Evolutionary conservation across 805 yeast species (phyloP).

Genomic region (Saccharomycopsis fodiens): DNA sequence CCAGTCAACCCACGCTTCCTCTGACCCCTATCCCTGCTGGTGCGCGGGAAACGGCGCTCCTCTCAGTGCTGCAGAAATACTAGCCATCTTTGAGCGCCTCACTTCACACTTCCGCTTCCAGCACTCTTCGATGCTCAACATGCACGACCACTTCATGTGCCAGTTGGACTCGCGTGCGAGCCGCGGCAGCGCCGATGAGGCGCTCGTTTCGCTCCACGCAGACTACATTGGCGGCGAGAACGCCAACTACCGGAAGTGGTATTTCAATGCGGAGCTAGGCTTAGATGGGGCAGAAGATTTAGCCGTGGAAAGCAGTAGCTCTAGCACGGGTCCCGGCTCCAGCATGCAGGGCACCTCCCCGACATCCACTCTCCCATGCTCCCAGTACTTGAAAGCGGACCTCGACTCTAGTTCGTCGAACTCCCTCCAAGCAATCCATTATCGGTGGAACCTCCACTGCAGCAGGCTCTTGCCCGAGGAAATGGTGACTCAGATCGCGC

Average conservation of each 20-base stretch:
- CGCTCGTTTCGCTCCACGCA: slow-evolving; percentile 71
- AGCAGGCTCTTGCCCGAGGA: slow-evolving; percentile 64
- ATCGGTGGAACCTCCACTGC: slow-evolving; percentile 80
- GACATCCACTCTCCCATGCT: background rate
- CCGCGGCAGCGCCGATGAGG: slow-evolving; percentile 63
- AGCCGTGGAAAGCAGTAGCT: background rate
- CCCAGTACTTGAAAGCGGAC: background rate
- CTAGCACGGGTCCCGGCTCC: background rate
- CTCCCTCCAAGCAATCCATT: slow-evolving; percentile 21
- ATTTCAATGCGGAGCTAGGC: slow-evolving; percentile 76
- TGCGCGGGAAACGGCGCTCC: slow-evolving; percentile 33
- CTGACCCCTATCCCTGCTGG: slow-evolving; percentile 12
- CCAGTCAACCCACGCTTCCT: background rate
- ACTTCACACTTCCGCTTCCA: slow-evolving; percentile 78
- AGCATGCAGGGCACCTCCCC: too few relatives aligned
- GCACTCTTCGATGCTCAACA: slow-evolving; percentile 64
- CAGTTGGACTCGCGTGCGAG: slow-evolving; percentile 84
- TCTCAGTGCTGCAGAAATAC: slow-evolving; percentile 58
- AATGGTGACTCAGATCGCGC: slow-evolving; percentile 70
- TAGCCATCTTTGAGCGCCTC: slow-evolving; percentile 49
- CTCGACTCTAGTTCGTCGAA: slow-evolving; percentile 1
- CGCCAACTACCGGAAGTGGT: slow-evolving; percentile 88
- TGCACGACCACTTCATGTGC: slow-evolving; percentile 72
- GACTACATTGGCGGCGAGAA: slow-evolving; percentile 90
- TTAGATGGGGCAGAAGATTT: slow-evolving; percentile 46